phyloP scores from a whole-genome alignment of 2,329 filamentous ascomycete species.

The Stagonosporopsis vannaccii region DNA sequence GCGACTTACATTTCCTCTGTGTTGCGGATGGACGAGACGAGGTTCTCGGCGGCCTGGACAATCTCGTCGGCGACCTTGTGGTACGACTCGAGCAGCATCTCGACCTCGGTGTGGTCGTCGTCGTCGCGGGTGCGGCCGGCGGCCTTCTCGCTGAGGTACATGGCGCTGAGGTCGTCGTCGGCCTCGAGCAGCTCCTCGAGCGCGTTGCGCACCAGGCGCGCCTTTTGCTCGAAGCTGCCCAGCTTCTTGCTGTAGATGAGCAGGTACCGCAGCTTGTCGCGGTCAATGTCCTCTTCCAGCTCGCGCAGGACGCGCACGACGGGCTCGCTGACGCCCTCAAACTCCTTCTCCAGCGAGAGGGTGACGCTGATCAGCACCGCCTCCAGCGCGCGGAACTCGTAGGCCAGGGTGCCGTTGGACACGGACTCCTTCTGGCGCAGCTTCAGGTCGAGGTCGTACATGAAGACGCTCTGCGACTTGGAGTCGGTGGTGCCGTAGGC shows the following conservation, averaged over 20 bases:
- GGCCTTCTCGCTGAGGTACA: constrained; percentile 93
- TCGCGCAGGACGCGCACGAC: constrained; percentile 88
- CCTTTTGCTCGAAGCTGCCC: constrained; percentile 97
- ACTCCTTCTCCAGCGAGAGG: constrained; percentile 88
- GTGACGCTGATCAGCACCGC: constrained; percentile 94
- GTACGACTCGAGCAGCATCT: constrained; percentile 96
- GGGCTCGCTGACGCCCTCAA: constrained; percentile 90
- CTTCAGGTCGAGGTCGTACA: constrained; percentile 96
- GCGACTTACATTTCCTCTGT: constrained; percentile 91
- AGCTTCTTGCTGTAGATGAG: constrained; percentile 95
- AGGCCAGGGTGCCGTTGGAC: constrained; percentile 69
- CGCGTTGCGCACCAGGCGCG: constrained; percentile 88
- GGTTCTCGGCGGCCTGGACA: constrained; percentile 89
- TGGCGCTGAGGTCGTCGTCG: constrained; percentile 90
- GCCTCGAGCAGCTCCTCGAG: constrained; percentile 95
- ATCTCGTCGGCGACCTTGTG: constrained; percentile 98
- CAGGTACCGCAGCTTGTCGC: constrained; percentile 88
- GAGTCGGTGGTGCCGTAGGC: constrained; percentile 94
- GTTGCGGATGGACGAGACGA: constrained; percentile 94
- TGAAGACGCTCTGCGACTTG: constrained; percentile 94
- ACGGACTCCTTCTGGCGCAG: constrained; percentile 77
- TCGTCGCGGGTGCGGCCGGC: constrained; percentile 75
- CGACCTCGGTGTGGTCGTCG: constrained; percentile 93
- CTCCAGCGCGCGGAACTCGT: constrained; percentile 95
- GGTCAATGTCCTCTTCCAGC: constrained; percentile 94